These are phyloP conservation scores for Lachancea dasiensis DNA, from an alignment of 805 yeast species.

Conservation along the genomic window DNA sequence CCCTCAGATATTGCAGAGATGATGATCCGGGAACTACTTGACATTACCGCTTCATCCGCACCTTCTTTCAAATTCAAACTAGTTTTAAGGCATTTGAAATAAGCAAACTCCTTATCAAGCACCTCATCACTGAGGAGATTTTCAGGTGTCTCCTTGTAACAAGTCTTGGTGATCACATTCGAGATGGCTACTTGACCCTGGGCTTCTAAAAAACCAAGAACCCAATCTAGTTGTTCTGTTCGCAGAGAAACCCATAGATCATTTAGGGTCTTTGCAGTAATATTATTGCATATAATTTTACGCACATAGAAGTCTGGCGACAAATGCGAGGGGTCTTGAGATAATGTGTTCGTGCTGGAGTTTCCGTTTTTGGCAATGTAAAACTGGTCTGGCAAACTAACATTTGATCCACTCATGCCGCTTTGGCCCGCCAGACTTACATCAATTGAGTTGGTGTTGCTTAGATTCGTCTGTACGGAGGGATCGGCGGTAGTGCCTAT, in stretches of 20 bases:
- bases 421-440: conserved; percentile 1
- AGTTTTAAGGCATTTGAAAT: conserved; percentile 74
- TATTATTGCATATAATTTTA: conserved; percentile 60
- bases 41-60: conserved; percentile 48
- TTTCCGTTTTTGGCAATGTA: conserved; percentile 18
- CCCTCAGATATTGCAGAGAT: conserved; percentile 65
- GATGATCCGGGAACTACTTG: conserved; percentile 31
- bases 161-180: conserved; percentile 50
- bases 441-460: neutral
- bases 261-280: conserved; percentile 64
- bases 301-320: conserved; percentile 76
- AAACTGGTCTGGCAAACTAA: conserved; percentile 4
- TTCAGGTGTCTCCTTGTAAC: conserved; percentile 25
- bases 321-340: conserved; percentile 31
- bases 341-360: conserved; percentile 18
- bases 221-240: conserved; percentile 86
- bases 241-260: conserved; percentile 87
- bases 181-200: conserved; percentile 81
- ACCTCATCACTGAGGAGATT: conserved; percentile 35
- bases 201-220: conserved; percentile 60
- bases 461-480: neutral
- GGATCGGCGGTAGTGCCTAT: conserved; percentile 1
- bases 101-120: conserved; percentile 65
- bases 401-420: conserved; percentile 6
- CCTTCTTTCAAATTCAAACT: conserved; percentile 60